A percentile compares a stretch with the other conserved stretches of the same genome.
Conservation (phyloP, 306 rosid genomes). For the Ormosia emarginata region DNA sequence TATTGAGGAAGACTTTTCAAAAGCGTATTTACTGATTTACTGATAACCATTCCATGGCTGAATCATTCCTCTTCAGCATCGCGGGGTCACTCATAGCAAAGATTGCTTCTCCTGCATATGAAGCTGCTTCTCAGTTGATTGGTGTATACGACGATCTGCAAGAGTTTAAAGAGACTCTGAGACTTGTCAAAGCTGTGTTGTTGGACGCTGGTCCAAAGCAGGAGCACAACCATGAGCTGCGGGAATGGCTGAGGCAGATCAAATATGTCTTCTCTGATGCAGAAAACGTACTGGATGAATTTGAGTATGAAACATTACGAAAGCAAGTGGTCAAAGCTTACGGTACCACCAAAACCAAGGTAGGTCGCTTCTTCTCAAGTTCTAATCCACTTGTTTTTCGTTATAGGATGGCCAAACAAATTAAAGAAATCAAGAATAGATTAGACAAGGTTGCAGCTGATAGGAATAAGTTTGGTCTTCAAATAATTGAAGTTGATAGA, state of each 20-base stretch:
- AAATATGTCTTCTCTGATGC: no score
- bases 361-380: neutral
- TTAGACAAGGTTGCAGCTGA: neutral
- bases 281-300: no score
- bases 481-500: neutral
- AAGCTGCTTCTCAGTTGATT: neutral
- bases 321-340: neutral
- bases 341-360: conserved; percentile 8
- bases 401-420: neutral
- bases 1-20: no score
- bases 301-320: no score
- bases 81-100: neutral
- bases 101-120: neutral
- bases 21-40: no score
- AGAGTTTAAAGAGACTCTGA: neutral
- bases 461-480: neutral
- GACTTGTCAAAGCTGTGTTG: neutral
- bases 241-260: no score
- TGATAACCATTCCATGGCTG: no score
- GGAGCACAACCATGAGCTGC: neutral
- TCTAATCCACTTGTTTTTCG: neutral
- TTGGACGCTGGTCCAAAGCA: neutral
- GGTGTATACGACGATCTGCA: neutral
- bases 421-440: neutral
- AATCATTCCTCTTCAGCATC: no score